These are phyloP conservation scores for Leccinum subgranulosum DNA, from an alignment of 768 basidiomycete species.

Conservation along the genomic window DNA sequence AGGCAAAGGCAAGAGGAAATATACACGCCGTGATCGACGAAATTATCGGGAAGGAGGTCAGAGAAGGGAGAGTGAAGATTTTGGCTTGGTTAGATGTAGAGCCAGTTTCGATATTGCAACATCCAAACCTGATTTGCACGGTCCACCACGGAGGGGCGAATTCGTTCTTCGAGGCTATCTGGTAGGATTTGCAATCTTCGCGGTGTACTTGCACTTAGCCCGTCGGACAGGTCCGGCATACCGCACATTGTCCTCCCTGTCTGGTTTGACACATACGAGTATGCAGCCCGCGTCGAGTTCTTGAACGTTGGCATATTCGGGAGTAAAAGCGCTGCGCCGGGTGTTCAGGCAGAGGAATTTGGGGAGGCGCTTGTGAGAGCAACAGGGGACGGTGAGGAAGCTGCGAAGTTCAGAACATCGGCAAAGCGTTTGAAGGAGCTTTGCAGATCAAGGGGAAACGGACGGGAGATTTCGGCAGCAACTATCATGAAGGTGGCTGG, in stretches of 20 bases:
- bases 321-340: not conserved
- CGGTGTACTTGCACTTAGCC: not conserved
- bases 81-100: slow-evolving; percentile 12
- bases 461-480: not conserved
- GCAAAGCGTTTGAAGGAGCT: slow-evolving; percentile 7
- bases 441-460: slow-evolving; percentile 4
- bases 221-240: slow-evolving; percentile 7
- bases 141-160: slow-evolving; percentile 6
- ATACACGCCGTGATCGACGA: not conserved
- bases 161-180: slow-evolving; percentile 4
- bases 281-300: not conserved
- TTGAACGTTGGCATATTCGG: slow-evolving; percentile 10
- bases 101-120: slow-evolving; percentile 10
- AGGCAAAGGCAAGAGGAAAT: not conserved
- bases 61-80: slow-evolving; percentile 5
- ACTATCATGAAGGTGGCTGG: not conserved
- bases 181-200: not conserved
- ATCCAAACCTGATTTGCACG: not conserved
- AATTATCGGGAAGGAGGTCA: slow-evolving; percentile 1
- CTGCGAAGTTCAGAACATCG: not conserved
- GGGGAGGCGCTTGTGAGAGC: slow-evolving; percentile 2
- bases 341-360: slow-evolving; percentile 7
- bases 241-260: slow-evolving; percentile 11
- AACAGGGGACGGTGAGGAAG: slow-evolving; percentile 6
- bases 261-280: slow-evolving; percentile 15